Base-by-base conservation (phyloP, 106 monocot genomes). In the Acorus calamus region DNA sequence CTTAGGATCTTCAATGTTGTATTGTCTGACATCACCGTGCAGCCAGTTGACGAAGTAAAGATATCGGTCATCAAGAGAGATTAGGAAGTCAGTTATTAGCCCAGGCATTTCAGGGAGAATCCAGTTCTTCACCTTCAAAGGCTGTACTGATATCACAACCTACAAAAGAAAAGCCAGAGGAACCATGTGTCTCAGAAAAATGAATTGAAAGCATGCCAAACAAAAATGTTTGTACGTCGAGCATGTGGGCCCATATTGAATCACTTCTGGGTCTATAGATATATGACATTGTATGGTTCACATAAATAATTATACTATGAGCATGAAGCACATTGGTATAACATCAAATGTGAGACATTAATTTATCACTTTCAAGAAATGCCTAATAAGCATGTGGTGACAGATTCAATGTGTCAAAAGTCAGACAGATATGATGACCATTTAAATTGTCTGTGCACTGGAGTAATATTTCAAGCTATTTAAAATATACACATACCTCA, bases 21-120 rank as follows among this genome's bases (percentile, higher is more conserved):
- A 96, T 60, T 96, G 94, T 45, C 94, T 77, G 7, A 96, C 70
- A 66, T 96, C 94, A 0, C 94, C 94, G 65, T 96, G 94, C 2
- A 96, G 74, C 94, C 94, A 96, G 53, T 96, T 96, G 42, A 85
- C 84, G 62, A 96, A 96, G 72, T 96, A 96, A 50, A 96, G 73
- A 64, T 56, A 96, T 7, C 85, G 84, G 12, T 96, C 94, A 54
- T 96, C 94, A 1, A 96, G 84, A 8, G 94, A 96, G 53, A 96
- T 78, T 3, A 96, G 82, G n/a, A 96, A 96, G 62, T 96, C 90
- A 12, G 90, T 96, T 66, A 96, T 90, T 53, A 96, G 61, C 44
- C 94, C 90, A 11, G 94, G 94, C 94, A 96, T 96, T 72, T 96
- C 84, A 8, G 94, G 94, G 0, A 96, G 80, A 67, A 96, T 86